These are phyloP conservation scores for Phytophthora vignae DNA, from an alignment of 352 stramenopile genomes.

Conservation along the genomic window DNA sequence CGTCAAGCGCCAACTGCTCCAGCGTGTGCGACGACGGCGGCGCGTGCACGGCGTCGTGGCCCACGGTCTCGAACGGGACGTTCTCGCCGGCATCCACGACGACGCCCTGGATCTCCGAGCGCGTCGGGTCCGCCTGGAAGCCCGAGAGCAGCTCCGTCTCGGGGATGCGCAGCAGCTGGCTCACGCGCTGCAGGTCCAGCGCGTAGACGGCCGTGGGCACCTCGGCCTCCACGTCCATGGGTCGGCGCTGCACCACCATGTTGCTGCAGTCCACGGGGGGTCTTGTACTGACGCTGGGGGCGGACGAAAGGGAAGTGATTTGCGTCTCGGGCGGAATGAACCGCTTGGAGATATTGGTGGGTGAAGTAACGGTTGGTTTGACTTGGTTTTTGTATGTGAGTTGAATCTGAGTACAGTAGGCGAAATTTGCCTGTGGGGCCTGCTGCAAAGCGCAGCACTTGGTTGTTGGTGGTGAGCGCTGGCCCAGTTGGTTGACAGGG, in stretches of 20 bases:
- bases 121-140: slow-evolving; percentile 64
- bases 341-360: slow-evolving; percentile 8
- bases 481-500: not conserved
- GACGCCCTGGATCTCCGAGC: slow-evolving; percentile 79
- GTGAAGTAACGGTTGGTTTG: slow-evolving; percentile 18
- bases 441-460: slow-evolving; percentile 3
- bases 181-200: slow-evolving; percentile 60
- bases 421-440: not conserved
- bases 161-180: slow-evolving; percentile 56
- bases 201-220: slow-evolving; percentile 67
- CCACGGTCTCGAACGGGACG: slow-evolving; percentile 79
- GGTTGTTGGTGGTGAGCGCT: not conserved
- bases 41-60: slow-evolving; percentile 36
- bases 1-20: slow-evolving; percentile 20
- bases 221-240: slow-evolving; percentile 63
- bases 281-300: too few relatives aligned
- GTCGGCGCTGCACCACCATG: slow-evolving; percentile 61
- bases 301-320: slow-evolving; percentile 15
- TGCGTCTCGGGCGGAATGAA: not conserved
- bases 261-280: too few relatives aligned
- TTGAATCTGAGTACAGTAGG: not conserved
- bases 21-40: not conserved
- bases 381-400: slow-evolving; percentile 22
- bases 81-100: slow-evolving; percentile 80
- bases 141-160: slow-evolving; percentile 58